Conservation (phyloP, 805 yeast species). For the Grigorovia yakushimaensis region DNA sequence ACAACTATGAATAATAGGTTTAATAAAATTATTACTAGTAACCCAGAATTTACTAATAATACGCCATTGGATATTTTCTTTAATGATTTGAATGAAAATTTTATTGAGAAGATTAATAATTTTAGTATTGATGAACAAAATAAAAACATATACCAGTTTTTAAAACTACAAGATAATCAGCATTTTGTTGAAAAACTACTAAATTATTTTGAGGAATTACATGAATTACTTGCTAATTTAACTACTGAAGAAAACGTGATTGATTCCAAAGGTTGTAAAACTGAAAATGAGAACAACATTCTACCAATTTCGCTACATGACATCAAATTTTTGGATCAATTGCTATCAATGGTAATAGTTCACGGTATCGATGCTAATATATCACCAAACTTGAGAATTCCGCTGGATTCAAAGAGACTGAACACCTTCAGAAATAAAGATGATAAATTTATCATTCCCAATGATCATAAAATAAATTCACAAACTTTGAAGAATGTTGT, state of each 20-base stretch:
- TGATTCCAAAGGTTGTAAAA: slow-evolving; percentile 6
- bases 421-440: slow-evolving; percentile 35
- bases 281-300: slow-evolving; percentile 15
- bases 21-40: slow-evolving; percentile 2
- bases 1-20: not conserved
- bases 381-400: slow-evolving; percentile 49
- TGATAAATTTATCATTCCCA: slow-evolving; percentile 16
- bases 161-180: slow-evolving; percentile 10
- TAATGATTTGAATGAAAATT: slow-evolving; percentile 9
- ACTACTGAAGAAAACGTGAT: not conserved
- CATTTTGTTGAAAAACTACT: slow-evolving; percentile 15
- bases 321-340: slow-evolving; percentile 58
- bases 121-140: not conserved
- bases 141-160: slow-evolving; percentile 8
- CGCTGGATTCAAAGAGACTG: slow-evolving; percentile 49
- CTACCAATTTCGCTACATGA: slow-evolving; percentile 75
- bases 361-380: slow-evolving; percentile 65
- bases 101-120: slow-evolving; percentile 9
- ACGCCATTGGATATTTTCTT: slow-evolving; percentile 30
- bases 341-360: slow-evolving; percentile 54
- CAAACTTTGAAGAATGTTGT: slow-evolving; percentile 12
- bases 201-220: slow-evolving; percentile 8
- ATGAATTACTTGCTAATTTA: slow-evolving; percentile 6
- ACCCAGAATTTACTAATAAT: slow-evolving; percentile 26
- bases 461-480: slow-evolving; percentile 7